Evolutionary conservation across 2,329 filamentous ascomycete species (phyloP).

Genomic region (Neonectria faginata): DNA sequence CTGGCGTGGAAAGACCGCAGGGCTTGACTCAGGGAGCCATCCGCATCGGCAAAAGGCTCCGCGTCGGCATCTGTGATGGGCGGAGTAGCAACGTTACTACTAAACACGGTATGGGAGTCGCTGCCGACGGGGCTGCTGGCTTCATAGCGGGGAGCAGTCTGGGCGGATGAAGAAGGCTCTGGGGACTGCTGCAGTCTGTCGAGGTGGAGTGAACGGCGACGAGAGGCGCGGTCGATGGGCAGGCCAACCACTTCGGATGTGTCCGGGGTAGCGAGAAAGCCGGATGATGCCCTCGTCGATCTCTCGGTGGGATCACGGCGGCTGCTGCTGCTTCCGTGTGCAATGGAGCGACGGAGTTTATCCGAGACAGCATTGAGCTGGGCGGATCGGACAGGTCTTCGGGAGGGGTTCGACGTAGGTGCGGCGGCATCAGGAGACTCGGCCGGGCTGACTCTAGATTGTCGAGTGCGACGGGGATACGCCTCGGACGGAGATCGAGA

Average conservation of each 20-base stretch:
- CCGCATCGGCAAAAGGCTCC: constrained; percentile 67
- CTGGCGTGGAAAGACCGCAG: constrained; percentile 61
- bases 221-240: constrained; percentile 51
- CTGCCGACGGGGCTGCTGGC: constrained; percentile 65
- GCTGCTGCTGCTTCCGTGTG: constrained; percentile 40
- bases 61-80: constrained; percentile 79
- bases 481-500: constrained; percentile 52
- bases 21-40: constrained; percentile 62
- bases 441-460: constrained; percentile 45
- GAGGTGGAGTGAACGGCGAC: constrained; percentile 55
- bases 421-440: constrained; percentile 47
- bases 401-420: constrained; percentile 38
- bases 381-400: constrained; percentile 45
- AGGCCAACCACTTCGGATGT: constrained; percentile 58
- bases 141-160: constrained; percentile 56
- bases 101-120: constrained; percentile 70
- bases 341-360: constrained; percentile 51
- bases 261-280: constrained; percentile 69
- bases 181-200: constrained; percentile 59
- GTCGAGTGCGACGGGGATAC: constrained; percentile 48
- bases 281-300: constrained; percentile 41
- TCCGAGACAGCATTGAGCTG: constrained; percentile 49
- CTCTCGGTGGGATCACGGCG: constrained; percentile 45
- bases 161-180: constrained; percentile 55
- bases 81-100: constrained; percentile 76